These are phyloP conservation scores for Aureobasidium vineae DNA, from an alignment of 2,329 filamentous ascomycete genomes.

Conservation along the genomic window DNA sequence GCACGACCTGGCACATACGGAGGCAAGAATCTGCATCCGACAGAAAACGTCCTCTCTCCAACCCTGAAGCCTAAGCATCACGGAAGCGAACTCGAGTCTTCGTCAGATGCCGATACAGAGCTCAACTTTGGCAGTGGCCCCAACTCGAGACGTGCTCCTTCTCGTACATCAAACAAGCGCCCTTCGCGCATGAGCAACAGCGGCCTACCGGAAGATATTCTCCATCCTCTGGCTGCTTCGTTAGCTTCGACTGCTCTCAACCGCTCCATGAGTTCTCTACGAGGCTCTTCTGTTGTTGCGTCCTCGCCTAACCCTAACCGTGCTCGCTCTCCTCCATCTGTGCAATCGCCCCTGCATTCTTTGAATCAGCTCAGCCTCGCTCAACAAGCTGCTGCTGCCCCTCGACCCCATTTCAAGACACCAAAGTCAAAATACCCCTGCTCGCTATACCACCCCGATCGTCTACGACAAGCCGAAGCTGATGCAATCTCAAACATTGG, in stretches of 20 bases:
- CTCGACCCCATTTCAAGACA: conserved; percentile 48
- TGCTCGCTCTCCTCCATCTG: conserved; percentile 36
- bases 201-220: conserved; percentile 40
- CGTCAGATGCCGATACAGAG: conserved; percentile 40
- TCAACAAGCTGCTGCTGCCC: conserved; percentile 30
- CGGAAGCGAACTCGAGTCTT: conserved; percentile 35
- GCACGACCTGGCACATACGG: conserved; percentile 51
- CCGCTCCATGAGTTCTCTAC: conserved; percentile 39
- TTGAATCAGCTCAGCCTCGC: conserved; percentile 24
- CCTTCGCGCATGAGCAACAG: conserved; percentile 39
- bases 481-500: conserved; percentile 85
- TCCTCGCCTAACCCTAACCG: conserved; percentile 36
- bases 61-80: conserved; percentile 35
- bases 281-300: conserved; percentile 34
- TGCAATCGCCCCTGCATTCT: conserved; percentile 30
- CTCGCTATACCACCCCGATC: conserved; percentile 57
- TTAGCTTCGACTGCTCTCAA: conserved; percentile 36
- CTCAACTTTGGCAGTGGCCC: conserved; percentile 38
- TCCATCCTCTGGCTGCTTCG: conserved; percentile 35
- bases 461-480: conserved; percentile 89
- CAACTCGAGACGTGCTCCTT: conserved; percentile 40
- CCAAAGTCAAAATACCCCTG: conserved; percentile 55
- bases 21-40: conserved; percentile 87
- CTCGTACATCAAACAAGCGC: conserved; percentile 42
- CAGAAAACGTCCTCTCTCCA: conserved; percentile 82